Base-by-base conservation (phyloP, 2,329 filamentous ascomycete genomes). In the Ophiocordyceps australis region DNA sequence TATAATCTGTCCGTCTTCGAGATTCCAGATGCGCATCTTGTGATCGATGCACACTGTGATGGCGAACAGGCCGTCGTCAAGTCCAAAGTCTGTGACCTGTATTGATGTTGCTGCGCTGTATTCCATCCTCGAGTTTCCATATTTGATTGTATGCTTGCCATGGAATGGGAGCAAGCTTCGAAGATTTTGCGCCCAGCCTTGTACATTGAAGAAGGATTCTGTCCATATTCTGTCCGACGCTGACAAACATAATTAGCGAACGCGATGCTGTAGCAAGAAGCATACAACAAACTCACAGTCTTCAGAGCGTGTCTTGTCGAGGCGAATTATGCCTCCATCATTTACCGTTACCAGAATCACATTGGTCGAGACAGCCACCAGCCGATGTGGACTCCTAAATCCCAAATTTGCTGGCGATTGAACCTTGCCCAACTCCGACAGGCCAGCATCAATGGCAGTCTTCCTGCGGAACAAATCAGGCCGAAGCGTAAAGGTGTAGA, bases 1-100 rank as follows among this genome's bases (percentile, higher is more conserved):
- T 5, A 80, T 67, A 28, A 91, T 66, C 43, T 74, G 78, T 24
- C 85, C 85, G 20, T 69, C 79, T n/a, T 68, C 59, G 17, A 86
- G 59, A 42, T 92, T 89, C 86, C 89, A 95, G 20, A 89, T 73
- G 40, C 83, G 74, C 43, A 98, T 55, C 9, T 73, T 75, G 45
- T 98, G 85, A 38, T 98, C 85, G 31, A 98, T 58, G 34, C 79
- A 89, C 25, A 93, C 70, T 0, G 85, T 85, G 39, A 93, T 80
- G 3, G 67, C 57, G 35, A 68, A 74, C 2, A 59, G 50, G 5
- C 50, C 50, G 25, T 56, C 48, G 7, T 62, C 52, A 13, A 63
- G 45, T 4, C 62, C 64, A 31, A 69, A 48, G 16, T 54, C 48
- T 9, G 62, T 59, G 26, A 65, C 46, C 45, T 69, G 49, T 35